These are phyloP conservation scores for Mallotus nudiflorus DNA, from an alignment of 345 rosid genomes.

Conservation along the genomic window DNA sequence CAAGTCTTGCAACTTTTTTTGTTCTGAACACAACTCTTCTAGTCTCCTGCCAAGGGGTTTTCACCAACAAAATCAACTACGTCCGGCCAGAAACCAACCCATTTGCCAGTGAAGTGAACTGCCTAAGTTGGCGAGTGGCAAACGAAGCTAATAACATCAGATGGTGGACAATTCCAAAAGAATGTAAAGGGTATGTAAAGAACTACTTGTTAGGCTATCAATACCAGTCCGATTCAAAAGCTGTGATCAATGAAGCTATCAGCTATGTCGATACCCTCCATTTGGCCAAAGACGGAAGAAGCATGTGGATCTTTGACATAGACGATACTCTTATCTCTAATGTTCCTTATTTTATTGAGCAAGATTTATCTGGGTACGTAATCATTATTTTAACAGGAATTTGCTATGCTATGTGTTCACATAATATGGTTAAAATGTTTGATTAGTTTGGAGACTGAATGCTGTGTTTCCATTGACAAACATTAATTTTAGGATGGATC, in stretches of 20 bases:
- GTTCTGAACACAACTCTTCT: too few species aligned
- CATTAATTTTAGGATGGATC: too few species aligned
- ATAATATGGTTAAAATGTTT: too few species aligned
- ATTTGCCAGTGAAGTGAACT: background rate
- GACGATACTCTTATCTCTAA: slow-evolving; percentile 11
- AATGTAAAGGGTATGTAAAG: slow-evolving; percentile 33
- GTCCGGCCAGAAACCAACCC: background rate
- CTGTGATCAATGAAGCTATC: slow-evolving; percentile 37
- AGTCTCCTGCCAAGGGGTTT: background rate
- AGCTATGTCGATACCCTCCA: slow-evolving; percentile 38
- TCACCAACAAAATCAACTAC: background rate
- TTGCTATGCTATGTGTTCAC: too few species aligned
- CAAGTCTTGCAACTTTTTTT: too few species aligned
- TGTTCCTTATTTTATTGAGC: slow-evolving; percentile 29
- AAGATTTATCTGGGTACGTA: slow-evolving; percentile 41
- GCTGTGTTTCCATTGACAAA: too few species aligned
- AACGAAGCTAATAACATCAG: slow-evolving; percentile 55
- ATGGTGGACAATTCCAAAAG: slow-evolving; percentile 42
- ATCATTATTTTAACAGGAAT: too few species aligned
- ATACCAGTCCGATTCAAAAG: slow-evolving; percentile 45
- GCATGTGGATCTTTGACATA: slow-evolving; percentile 46
- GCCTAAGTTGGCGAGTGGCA: slow-evolving; percentile 62
- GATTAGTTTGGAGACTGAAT: too few species aligned
- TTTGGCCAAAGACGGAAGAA: slow-evolving; percentile 31
- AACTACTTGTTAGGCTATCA: slow-evolving; percentile 50